phyloP scores from a whole-genome alignment of 805 yeast genomes.

The Metschnikowia sp. region DNA sequence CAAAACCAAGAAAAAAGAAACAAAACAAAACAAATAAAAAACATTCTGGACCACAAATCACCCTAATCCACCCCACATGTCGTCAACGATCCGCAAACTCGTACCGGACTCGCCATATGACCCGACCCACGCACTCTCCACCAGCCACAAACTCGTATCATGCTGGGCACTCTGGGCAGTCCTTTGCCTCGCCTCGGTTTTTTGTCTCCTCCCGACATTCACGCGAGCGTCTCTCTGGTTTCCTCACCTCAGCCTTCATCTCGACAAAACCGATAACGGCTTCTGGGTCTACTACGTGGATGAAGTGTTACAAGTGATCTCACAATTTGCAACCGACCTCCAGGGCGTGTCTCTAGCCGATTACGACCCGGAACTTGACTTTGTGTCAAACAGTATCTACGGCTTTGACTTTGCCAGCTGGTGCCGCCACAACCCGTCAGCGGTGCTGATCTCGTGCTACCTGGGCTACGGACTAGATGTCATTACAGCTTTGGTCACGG shows the following conservation, averaged over 20 bases:
- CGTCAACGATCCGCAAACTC: neutral
- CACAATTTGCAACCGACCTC: conserved; percentile 46
- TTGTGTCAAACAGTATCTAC: conserved; percentile 32
- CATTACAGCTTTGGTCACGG: conserved; percentile 45
- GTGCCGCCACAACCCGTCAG: conserved; percentile 36
- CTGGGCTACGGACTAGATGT: conserved; percentile 45
- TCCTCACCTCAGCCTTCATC: conserved; percentile 44
- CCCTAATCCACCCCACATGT: neutral
- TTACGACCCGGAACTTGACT: conserved; percentile 12
- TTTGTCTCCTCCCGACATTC: conserved; percentile 12
- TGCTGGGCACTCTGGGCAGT: conserved; percentile 13
- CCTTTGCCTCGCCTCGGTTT: conserved; percentile 4
- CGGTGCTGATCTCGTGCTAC: conserved; percentile 24
- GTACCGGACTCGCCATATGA: neutral
- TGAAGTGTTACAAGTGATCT: conserved; percentile 42
- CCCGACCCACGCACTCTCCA: neutral
- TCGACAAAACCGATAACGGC: conserved; percentile 31
- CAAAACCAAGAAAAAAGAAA: no score
- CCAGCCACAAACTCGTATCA: conserved; percentile 2
- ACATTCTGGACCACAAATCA: neutral
- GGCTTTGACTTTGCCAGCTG: conserved; percentile 47
- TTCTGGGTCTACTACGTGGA: conserved; percentile 31
- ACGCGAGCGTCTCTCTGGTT: conserved; percentile 14
- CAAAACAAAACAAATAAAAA: neutral
- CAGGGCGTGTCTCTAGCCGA: conserved; percentile 10